Evolutionary conservation across 345 rosid species (phyloP), one percentile per base, ranked within the genome.

Genomic region (Rhizophora mangle): DNA sequence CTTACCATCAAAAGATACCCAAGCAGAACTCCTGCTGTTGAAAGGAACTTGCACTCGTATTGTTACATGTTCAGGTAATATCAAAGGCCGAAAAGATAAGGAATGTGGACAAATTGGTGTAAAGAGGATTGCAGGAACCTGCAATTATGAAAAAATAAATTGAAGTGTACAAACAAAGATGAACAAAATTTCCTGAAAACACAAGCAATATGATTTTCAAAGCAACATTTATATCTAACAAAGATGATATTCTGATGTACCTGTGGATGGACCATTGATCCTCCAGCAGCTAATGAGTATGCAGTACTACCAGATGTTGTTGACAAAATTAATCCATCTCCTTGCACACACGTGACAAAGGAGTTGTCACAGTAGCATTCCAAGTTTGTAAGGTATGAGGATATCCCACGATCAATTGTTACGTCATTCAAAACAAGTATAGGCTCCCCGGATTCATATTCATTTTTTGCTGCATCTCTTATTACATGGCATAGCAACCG

Each of bases 191-290:
- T 54, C 27, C 26, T 21, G 2, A 11, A 54, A 54, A 16, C 58
- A 21, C 6, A 54, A 0, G 58, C 1, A 10, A 30, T 7, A 68
- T 2, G n/a, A 27, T n/a, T 36, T 26, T 46, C 16, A 69, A 31
- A 0, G 18, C 24, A 22, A 62, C 22, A 62, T 46, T 30, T n/a
- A 32, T n/a, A 29, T 9, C 36, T 65, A 19, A 29, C 16, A 56
- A 24, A 39, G 20, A 63, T 5, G 51, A 26, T 10, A 15, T 19
- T 31, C 37, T 3, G 51, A 78, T n/a, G 53, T 80, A 89, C 99
- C 96, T 96, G 98, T 16, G 99, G 99, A 75, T 96, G 99, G 67
- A 96, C 99, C 98, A 96, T 92, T 70, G 99, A 96, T 60, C 99
- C 99, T 69, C 99, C 99, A 62, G 97, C 98, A 16, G 97, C 99